phyloP scores from a whole-genome alignment of 202 grass and related monocot genomes.

The Setaria italica region DNA sequence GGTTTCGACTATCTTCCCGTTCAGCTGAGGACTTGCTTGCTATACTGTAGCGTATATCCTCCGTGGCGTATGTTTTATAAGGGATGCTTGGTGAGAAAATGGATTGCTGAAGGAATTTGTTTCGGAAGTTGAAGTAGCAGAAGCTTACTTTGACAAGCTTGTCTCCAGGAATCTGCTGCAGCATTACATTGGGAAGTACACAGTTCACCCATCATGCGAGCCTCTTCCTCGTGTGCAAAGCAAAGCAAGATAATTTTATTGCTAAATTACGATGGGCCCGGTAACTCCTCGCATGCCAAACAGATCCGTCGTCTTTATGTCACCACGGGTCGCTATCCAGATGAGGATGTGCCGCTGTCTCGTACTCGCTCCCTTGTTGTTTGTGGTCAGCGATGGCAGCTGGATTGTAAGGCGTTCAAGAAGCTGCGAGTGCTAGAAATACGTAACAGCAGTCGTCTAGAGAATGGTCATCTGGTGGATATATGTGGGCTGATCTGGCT shows the following conservation, averaged over 20 bases:
- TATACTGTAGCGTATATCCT: slow-evolving; percentile 4
- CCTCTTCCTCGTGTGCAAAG: background rate
- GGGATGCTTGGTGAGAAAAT: slow-evolving; percentile 6
- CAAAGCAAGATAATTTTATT: slow-evolving; percentile 24
- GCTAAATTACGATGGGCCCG: background rate
- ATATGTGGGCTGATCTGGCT: background rate
- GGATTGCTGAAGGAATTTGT: slow-evolving; percentile 25
- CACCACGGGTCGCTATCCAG: background rate
- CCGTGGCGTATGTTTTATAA: background rate
- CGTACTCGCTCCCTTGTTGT: background rate
- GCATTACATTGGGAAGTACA: no score
- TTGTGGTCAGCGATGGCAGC: background rate
- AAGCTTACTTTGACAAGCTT: background rate
- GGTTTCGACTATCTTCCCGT: background rate
- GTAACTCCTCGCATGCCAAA: no score
- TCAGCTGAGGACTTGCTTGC: slow-evolving; percentile 11
- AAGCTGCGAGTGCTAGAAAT: slow-evolving; percentile 9
- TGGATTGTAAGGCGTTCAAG: background rate
- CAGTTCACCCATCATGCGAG: background rate
- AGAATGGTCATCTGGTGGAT: background rate
- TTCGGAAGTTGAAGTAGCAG: background rate
- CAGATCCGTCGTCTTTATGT: slow-evolving; percentile 1
- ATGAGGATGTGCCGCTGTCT: background rate
- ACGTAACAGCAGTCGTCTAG: background rate
- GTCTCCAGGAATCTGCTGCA: background rate